phyloP scores from a whole-genome alignment of 1,139 yeast species.

The Debaryomyces nepalensis region DNA sequence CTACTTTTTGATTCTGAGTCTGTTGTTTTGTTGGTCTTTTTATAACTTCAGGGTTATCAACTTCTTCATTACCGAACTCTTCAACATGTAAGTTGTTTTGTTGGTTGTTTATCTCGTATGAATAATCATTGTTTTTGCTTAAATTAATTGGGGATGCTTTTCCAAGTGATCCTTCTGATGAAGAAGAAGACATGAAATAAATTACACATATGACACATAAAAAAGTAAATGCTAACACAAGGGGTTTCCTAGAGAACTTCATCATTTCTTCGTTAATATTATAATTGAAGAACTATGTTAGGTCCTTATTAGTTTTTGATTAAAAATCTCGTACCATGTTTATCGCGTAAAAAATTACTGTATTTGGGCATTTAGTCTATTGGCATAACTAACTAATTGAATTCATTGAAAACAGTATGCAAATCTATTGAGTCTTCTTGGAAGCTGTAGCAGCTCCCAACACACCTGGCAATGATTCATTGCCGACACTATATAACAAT shows the following conservation, averaged over 20 bases:
- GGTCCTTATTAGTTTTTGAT: background rate
- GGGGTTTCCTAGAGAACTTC: slow-evolving; percentile 31
- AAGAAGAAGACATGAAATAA: slow-evolving; percentile 32
- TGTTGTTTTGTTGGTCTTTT: slow-evolving; percentile 1
- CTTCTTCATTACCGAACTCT: slow-evolving; percentile 12
- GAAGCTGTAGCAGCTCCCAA: slow-evolving; percentile 59
- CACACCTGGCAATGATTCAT: slow-evolving; percentile 69
- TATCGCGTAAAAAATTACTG: slow-evolving; percentile 9
- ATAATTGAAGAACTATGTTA: background rate
- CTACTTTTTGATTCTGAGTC: slow-evolving; percentile 1
- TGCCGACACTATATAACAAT: slow-evolving; percentile 57
- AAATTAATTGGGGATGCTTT: slow-evolving; percentile 30
- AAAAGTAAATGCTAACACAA: slow-evolving; percentile 29
- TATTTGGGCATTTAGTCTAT: slow-evolving; percentile 7
- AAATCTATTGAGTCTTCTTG: slow-evolving; percentile 31
- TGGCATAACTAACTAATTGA: slow-evolving; percentile 5
- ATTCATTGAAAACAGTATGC: slow-evolving; percentile 1
- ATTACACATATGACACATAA: slow-evolving; percentile 29
- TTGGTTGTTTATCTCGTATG: background rate
- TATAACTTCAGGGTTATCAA: slow-evolving; percentile 3
- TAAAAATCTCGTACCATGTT: background rate
- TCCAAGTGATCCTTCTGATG: slow-evolving; percentile 29
- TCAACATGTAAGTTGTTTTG: background rate
- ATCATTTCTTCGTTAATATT: slow-evolving; percentile 16
- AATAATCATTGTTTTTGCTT: slow-evolving; percentile 3